Base-by-base conservation (phyloP, 352 stramenopile genomes). In the Phytophthora pinifolia region DNA sequence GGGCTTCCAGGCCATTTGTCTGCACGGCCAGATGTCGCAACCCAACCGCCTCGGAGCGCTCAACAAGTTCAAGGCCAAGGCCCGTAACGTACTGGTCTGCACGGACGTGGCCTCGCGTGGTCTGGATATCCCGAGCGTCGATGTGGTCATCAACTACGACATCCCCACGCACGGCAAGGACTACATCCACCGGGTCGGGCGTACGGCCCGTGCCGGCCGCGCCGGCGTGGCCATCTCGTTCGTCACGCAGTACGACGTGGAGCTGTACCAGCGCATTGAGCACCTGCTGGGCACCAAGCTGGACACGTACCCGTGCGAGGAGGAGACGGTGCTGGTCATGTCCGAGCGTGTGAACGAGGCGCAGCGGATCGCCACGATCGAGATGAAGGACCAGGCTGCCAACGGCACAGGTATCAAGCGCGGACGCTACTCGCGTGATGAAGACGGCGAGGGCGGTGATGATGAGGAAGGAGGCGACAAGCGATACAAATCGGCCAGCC, bases 111-210 rank as follows among this genome's bases (percentile, higher is more conserved):
- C 89, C 7, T 88, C 77, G 44, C 86, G 89, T 49, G 97, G 97
- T 4, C 78, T 99, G 25, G 97, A 99, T 66, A 98, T 99, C 58
- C 97, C 97, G 2, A 92, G 79, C 47, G 97, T 99, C 31, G 97
- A 99, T 69, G 74, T 98, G 10, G 97, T 99, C 13, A 88, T 99
- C 50, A 99, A 99, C 70, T 99, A 98, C 76, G 97, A 99, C 75
- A 97, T 99, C 42, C 97, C 98, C 8, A 96, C 83, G 20, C 91
- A 99, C 70, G 96, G 93, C 20, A 99, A 99, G 70, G 96, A 99
- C 72, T 99, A 99, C 74, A 98, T 99, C 62, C 97, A 99, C 68
- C 83, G 98, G 30, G 96, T 99, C 2, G 98, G 98, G 15, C 86
- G 98, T 48, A 99, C 98, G 5, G 98, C 97, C 5, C 83, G 98